Conservation (phyloP, 148 eudicot genomes). For the Mesembryanthemum crystallinum region DNA sequence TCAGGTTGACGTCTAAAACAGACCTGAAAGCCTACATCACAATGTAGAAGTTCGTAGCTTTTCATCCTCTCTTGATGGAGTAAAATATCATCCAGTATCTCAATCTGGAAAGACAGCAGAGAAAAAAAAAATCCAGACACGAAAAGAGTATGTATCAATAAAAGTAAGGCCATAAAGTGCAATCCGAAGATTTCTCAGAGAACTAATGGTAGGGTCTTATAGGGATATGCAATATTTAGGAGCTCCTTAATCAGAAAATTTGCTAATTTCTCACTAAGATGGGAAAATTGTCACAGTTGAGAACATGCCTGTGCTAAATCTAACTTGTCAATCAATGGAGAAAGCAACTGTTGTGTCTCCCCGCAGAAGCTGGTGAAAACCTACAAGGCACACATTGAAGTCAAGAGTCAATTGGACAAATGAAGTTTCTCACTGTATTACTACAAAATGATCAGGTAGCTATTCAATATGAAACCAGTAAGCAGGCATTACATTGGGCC, state of each 20-base stretch:
- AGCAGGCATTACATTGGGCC: slow-evolving; percentile 53
- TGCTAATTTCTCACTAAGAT: background rate
- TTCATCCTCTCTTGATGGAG: slow-evolving; percentile 46
- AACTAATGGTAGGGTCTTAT: background rate
- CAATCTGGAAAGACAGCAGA: slow-evolving; percentile 45
- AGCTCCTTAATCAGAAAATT: background rate
- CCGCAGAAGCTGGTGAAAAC: slow-evolving; percentile 45
- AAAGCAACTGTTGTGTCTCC: slow-evolving; percentile 37
- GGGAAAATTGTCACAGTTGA: slow-evolving; percentile 17
- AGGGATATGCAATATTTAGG: background rate
- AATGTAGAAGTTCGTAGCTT: slow-evolving; percentile 41
- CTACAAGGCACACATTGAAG: slow-evolving; percentile 38
- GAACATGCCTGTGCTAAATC: slow-evolving; percentile 47
- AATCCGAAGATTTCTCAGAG: background rate
- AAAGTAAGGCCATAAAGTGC: background rate
- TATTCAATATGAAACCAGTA: slow-evolving; percentile 11
- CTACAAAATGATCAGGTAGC: slow-evolving; percentile 6
- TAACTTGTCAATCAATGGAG: slow-evolving; percentile 45
- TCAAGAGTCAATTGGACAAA: slow-evolving; percentile 13
- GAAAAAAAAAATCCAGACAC: background rate
- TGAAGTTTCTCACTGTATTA: background rate
- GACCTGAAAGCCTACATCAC: slow-evolving; percentile 54
- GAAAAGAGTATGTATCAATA: background rate
- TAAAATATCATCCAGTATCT: slow-evolving; percentile 51
- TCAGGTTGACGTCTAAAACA: slow-evolving; percentile 23